Conservation (phyloP, 345 rosid species). For the Abelmoschus esculentus region DNA sequence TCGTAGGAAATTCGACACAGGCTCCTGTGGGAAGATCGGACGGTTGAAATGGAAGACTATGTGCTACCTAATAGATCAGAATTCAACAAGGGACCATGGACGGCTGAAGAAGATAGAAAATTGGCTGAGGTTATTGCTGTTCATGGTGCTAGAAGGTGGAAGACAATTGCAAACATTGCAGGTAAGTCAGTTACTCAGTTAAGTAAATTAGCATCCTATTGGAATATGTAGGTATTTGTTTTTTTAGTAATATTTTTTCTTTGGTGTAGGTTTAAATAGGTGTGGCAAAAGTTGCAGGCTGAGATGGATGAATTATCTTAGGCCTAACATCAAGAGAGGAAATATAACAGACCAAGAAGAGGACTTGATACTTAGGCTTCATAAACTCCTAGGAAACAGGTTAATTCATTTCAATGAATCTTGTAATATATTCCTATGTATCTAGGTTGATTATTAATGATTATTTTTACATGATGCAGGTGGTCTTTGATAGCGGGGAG, state of each 20-base stretch:
- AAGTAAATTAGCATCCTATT: background rate
- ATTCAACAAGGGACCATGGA: constrained; percentile 57
- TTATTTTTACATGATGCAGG: constrained; percentile 16
- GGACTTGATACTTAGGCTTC: constrained; percentile 67
- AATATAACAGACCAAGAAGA: constrained; percentile 69
- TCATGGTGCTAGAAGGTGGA: constrained; percentile 62
- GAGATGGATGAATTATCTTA: constrained; percentile 67
- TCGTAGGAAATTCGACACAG: background rate
- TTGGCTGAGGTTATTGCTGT: constrained; percentile 48
- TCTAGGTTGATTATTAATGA: background rate
- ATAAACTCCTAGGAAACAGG: constrained; percentile 72
- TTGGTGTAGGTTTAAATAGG: constrained; percentile 39
- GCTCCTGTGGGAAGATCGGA: background rate
- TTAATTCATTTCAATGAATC: background rate
- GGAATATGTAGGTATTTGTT: background rate
- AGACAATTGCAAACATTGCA: constrained; percentile 44
- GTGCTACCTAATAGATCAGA: constrained; percentile 13
- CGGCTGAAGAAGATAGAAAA: constrained; percentile 50
- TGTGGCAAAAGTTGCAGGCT: constrained; percentile 72
- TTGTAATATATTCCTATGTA: background rate
- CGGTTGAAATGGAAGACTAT: constrained; percentile 9
- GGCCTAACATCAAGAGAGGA: constrained; percentile 77
- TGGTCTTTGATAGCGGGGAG: constrained; percentile 79
- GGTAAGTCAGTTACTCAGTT: constrained; percentile 9
- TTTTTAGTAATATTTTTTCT: background rate